A percentile compares a stretch with the other conserved stretches of the same genome.
Conservation (phyloP, 2,329 filamentous ascomycete genomes). For the Aspergillus vadensis region DNA sequence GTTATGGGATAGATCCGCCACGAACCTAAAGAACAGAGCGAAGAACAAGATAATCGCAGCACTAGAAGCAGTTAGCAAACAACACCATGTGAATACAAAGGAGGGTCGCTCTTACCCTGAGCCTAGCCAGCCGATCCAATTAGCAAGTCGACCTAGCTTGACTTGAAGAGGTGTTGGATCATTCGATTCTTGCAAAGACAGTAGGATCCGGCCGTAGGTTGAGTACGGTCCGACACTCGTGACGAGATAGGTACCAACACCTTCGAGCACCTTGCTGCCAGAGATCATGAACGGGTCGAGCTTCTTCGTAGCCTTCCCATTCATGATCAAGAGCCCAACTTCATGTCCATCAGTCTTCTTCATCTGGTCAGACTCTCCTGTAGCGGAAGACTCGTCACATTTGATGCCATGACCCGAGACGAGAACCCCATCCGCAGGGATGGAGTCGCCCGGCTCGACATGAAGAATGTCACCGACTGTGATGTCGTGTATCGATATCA, state of each 20-base stretch:
- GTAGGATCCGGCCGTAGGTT: slow-evolving; percentile 73
- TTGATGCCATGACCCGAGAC: slow-evolving; percentile 67
- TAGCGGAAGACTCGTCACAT: slow-evolving; percentile 73
- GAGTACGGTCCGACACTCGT: slow-evolving; percentile 74
- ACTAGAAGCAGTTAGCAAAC: slow-evolving; percentile 26
- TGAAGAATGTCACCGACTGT: slow-evolving; percentile 71
- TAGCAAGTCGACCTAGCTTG: slow-evolving; percentile 73
- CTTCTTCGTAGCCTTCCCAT: slow-evolving; percentile 55
- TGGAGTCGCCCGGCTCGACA: slow-evolving; percentile 68
- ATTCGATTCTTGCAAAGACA: slow-evolving; percentile 71
- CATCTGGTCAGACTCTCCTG: slow-evolving; percentile 72
- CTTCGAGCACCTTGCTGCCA: slow-evolving; percentile 75
- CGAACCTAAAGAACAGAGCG: slow-evolving; percentile 82
- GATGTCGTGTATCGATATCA: slow-evolving; percentile 67
- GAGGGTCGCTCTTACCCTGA: slow-evolving; percentile 53
- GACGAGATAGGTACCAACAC: slow-evolving; percentile 72
- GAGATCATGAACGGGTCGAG: slow-evolving; percentile 78
- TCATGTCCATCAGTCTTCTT: slow-evolving; percentile 65
- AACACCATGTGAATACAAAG: no score
- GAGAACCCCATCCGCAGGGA: slow-evolving; percentile 71
- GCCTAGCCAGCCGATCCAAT: slow-evolving; percentile 76
- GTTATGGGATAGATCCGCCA: slow-evolving; percentile 64
- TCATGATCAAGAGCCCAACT: slow-evolving; percentile 59
- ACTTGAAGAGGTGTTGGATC: slow-evolving; percentile 76
- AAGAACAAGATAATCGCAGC: slow-evolving; percentile 79